phyloP scores from a whole-genome alignment of 352 stramenopile genomes.

The Phytophthora pluvialis region DNA sequence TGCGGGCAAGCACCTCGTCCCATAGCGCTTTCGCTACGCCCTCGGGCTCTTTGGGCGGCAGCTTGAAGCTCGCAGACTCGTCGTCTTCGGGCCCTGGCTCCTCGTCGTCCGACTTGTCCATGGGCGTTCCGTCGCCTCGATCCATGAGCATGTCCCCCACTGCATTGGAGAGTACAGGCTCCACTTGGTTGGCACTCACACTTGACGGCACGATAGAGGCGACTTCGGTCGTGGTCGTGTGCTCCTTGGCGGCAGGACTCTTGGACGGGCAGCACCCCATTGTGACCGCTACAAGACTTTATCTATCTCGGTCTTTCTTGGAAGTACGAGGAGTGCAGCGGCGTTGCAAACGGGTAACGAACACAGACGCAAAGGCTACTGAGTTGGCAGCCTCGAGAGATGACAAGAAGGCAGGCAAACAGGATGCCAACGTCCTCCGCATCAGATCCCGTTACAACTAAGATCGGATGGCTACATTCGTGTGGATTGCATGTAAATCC shows the following conservation, averaged over 20 bases:
- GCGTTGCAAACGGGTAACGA: neutral
- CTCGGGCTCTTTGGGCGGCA: neutral
- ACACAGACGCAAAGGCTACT: neutral
- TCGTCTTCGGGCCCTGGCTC: constrained; percentile 21
- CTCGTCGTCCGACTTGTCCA: constrained; percentile 46
- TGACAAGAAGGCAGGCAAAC: neutral
- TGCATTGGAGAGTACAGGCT: constrained; percentile 1
- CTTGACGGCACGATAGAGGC: constrained; percentile 2
- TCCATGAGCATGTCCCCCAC: constrained; percentile 49
- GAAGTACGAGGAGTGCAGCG: neutral
- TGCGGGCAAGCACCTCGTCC: constrained; percentile 3
- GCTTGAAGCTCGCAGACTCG: constrained; percentile 1
- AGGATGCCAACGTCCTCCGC: constrained; percentile 5
- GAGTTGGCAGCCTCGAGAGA: neutral
- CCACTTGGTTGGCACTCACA: constrained; percentile 13
- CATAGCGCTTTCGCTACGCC: neutral
- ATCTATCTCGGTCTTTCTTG: constrained; percentile 1
- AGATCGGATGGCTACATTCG: constrained; percentile 11
- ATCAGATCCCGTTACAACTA: constrained; percentile 1
- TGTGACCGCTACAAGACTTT: neutral
- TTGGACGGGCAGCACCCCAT: constrained; percentile 81
- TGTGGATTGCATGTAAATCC: neutral
- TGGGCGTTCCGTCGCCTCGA: constrained; percentile 28
- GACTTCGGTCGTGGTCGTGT: constrained; percentile 9
- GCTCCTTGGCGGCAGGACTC: constrained; percentile 15